Conservation (phyloP, 768 basidiomycete species). For the Mycena vitilis region DNA sequence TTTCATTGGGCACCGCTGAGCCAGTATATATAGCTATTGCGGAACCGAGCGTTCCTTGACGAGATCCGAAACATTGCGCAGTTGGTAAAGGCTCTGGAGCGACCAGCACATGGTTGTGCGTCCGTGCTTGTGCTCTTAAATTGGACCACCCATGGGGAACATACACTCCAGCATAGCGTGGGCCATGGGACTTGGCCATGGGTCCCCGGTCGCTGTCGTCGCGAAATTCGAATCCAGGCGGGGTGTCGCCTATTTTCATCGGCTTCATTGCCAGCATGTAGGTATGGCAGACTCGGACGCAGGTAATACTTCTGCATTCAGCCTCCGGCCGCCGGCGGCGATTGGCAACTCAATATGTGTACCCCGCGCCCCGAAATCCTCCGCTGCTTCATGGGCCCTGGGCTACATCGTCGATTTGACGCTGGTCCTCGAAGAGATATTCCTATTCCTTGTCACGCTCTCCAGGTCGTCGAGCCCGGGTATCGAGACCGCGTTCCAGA, state of each 20-base stretch:
- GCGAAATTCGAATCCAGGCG: neutral
- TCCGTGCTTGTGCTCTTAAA: neutral
- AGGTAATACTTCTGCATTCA: neutral
- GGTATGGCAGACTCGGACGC: neutral
- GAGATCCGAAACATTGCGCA: slow-evolving; percentile 12
- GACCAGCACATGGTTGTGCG: slow-evolving; percentile 1
- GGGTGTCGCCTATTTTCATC: slow-evolving; percentile 2
- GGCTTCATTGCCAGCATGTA: neutral
- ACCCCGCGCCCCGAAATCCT: slow-evolving; percentile 3
- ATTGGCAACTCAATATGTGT: neutral
- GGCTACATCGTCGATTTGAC: slow-evolving; percentile 13
- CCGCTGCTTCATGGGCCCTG: slow-evolving; percentile 20
- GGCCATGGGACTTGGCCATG: slow-evolving; percentile 4
- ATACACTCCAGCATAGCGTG: neutral
- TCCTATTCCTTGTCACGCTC: slow-evolving; percentile 18
- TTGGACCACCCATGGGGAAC: slow-evolving; percentile 2
- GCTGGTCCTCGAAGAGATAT: slow-evolving; percentile 12
- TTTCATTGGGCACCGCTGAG: slow-evolving; percentile 1
- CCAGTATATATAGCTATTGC: slow-evolving; percentile 12
- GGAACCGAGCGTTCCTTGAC: neutral
- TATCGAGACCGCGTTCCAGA: slow-evolving; percentile 8
- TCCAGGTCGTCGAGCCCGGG: slow-evolving; percentile 2
- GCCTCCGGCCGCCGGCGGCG: neutral
- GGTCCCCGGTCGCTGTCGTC: neutral
- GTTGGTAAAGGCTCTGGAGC: neutral